These are phyloP conservation scores for Dendrobium chrysotoxum DNA, from an alignment of 106 monocot genomes.

Conservation along the genomic window DNA sequence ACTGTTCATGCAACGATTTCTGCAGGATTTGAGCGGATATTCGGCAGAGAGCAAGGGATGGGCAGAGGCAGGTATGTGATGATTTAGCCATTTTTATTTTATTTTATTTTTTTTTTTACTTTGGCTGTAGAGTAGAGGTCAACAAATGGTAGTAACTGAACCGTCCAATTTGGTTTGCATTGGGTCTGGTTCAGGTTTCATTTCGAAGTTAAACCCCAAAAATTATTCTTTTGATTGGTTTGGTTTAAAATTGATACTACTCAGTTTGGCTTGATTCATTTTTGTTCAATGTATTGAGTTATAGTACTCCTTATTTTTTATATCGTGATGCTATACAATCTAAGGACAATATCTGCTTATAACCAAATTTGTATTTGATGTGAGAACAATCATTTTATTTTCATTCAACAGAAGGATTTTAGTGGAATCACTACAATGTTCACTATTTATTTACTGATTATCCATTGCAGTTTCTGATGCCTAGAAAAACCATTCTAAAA, in stretches of 20 bases:
- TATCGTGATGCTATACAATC: not conserved
- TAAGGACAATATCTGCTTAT: not conserved
- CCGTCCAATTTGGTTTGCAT: not conserved
- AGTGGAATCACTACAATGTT: not conserved
- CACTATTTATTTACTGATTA: not conserved
- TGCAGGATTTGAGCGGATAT: too few relatives aligned
- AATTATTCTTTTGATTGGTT: too few relatives aligned
- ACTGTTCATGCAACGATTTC: too few relatives aligned
- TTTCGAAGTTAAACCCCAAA: too few relatives aligned
- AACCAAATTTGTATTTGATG: not conserved
- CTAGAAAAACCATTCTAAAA: not conserved
- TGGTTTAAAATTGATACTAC: not conserved
- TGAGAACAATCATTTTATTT: not conserved
- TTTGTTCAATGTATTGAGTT: not conserved
- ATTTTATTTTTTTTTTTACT: too few relatives aligned
- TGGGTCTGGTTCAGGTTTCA: not conserved
- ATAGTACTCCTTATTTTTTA: not conserved
- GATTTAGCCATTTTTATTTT: too few relatives aligned
- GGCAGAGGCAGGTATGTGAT: too few relatives aligned
- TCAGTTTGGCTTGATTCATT: not conserved
- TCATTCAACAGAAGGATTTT: not conserved
- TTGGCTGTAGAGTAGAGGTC: too few relatives aligned
- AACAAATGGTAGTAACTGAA: not conserved
- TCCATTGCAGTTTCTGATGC: not conserved
- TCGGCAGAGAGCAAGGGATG: too few relatives aligned